phyloP scores from a whole-genome alignment of 257 asterid genomes.

The Solanum medicagineum region DNA sequence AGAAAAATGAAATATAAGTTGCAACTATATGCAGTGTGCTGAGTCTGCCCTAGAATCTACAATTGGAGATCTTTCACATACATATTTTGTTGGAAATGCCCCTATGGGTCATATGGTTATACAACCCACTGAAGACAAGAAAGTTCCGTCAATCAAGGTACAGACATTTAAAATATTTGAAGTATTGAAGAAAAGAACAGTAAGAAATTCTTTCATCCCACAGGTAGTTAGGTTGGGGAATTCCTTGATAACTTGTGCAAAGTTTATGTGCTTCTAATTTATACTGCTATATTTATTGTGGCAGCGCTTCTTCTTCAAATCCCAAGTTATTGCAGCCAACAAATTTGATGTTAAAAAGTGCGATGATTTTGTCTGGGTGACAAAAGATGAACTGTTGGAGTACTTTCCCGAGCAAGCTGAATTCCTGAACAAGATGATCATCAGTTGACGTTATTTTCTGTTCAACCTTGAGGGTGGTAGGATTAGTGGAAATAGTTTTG shows the following conservation, averaged over 20 bases:
- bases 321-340: constrained; percentile 73
- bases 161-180: not conserved
- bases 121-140: constrained; percentile 27
- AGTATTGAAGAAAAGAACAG: not conserved
- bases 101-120: constrained; percentile 68
- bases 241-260: not conserved
- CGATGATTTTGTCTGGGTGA: constrained; percentile 79
- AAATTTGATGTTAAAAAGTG: constrained; percentile 39
- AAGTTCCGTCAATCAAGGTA: constrained; percentile 40
- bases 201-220: not conserved
- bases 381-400: constrained; percentile 62
- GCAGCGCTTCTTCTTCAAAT: constrained; percentile 89
- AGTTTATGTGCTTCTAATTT: not conserved
- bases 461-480: not conserved
- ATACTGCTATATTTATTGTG: not conserved
- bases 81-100: constrained; percentile 85
- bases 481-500: not conserved
- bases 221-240: not conserved
- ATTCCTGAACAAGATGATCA: constrained; percentile 47
- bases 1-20: not conserved
- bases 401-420: constrained; percentile 73
- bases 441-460: constrained; percentile 23
- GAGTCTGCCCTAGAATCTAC: constrained; percentile 76
- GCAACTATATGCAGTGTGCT: constrained; percentile 59
- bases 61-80: constrained; percentile 68